phyloP scores from a whole-genome alignment of 306 rosid species.

The Cotoneaster glaucophyllus region DNA sequence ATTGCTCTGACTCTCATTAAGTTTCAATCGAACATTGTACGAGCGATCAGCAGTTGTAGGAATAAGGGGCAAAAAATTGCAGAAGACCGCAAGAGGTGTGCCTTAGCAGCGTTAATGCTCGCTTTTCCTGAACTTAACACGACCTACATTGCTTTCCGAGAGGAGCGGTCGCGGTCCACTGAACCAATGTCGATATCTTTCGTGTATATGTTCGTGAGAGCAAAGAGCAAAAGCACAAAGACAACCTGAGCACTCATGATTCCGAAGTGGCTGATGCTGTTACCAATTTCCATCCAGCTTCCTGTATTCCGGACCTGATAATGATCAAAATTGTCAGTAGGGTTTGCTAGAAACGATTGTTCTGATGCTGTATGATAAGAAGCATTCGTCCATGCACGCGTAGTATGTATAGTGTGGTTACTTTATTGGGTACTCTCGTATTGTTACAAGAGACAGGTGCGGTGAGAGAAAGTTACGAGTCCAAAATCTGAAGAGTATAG shows the following conservation, averaged over 20 bases:
- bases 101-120: slow-evolving; percentile 2
- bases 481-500: slow-evolving; percentile 8
- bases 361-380: not conserved
- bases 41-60: not conserved
- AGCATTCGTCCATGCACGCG: not conserved
- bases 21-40: no score
- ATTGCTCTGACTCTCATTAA: not conserved
- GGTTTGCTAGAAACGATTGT: not conserved
- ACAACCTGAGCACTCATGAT: slow-evolving; percentile 91
- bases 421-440: not conserved
- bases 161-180: slow-evolving; percentile 22
- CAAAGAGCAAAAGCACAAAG: slow-evolving; percentile 71
- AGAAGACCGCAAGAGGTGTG: slow-evolving; percentile 3
- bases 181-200: slow-evolving; percentile 53
- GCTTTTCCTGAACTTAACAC: slow-evolving; percentile 1
- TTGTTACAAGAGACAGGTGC: not conserved
- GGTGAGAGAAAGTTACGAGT: not conserved
- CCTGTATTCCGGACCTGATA: slow-evolving; percentile 75
- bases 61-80: slow-evolving; percentile 1
- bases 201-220: slow-evolving; percentile 68
- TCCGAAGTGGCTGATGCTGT: slow-evolving; percentile 87
- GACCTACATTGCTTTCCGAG: slow-evolving; percentile 54
- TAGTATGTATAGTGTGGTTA: not conserved
- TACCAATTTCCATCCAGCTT: slow-evolving; percentile 97
- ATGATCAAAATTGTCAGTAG: slow-evolving; percentile 2